These are phyloP conservation scores for Lasiodiplodia sp. DNA, from an alignment of 2,329 filamentous ascomycete genomes.

Conservation along the genomic window DNA sequence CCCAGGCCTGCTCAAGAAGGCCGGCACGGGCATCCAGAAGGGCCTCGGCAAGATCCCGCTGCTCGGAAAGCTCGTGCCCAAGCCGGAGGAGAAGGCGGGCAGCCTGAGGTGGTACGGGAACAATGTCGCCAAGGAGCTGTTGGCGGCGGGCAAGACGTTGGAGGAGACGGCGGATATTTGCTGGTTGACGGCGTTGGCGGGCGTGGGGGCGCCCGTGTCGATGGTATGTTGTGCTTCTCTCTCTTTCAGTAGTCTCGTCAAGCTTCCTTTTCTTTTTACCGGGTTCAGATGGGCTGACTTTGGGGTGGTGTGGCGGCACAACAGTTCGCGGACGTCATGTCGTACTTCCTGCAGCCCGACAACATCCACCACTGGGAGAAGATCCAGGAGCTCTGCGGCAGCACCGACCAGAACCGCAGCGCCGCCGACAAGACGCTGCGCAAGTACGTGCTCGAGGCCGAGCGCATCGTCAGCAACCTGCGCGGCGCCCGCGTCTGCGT, in stretches of 20 bases:
- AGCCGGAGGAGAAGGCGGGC: neutral
- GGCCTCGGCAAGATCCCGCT: neutral
- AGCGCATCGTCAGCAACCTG: slow-evolving; percentile 26
- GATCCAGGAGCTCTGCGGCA: slow-evolving; percentile 16
- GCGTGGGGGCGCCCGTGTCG: slow-evolving; percentile 22
- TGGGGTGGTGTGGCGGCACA: too few species aligned
- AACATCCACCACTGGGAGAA: slow-evolving; percentile 25
- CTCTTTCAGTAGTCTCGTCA: neutral
- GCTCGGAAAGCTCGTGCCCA: neutral
- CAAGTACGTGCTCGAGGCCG: slow-evolving; percentile 32
- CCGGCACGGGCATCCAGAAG: neutral
- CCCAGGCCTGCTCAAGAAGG: neutral
- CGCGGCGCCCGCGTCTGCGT: slow-evolving; percentile 30
- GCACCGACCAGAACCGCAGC: neutral
- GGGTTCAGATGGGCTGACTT: neutral
- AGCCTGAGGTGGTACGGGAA: slow-evolving; percentile 26
- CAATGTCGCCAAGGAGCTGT: slow-evolving; percentile 20
- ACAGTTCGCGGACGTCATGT: slow-evolving; percentile 26
- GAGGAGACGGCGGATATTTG: slow-evolving; percentile 26
- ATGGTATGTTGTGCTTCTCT: slow-evolving; percentile 12
- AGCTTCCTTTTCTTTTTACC: neutral
- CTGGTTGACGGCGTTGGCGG: slow-evolving; percentile 29
- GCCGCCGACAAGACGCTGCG: slow-evolving; percentile 27
- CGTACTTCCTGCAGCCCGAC: slow-evolving; percentile 15
- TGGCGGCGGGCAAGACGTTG: slow-evolving; percentile 19